phyloP scores from a whole-genome alignment of 352 stramenopile genomes.

The Phytophthora sansomeana region DNA sequence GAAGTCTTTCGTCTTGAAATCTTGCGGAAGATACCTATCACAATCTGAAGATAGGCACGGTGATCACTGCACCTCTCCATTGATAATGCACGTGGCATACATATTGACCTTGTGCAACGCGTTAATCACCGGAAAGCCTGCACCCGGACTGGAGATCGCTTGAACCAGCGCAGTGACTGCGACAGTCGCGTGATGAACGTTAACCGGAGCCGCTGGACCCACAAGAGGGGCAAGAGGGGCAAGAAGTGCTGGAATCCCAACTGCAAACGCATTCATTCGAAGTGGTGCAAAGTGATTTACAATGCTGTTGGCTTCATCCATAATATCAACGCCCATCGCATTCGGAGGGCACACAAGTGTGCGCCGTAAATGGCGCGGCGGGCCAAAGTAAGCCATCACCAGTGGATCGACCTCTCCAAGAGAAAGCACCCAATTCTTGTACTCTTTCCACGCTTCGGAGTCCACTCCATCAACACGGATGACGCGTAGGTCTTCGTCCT shows the following conservation, averaged over 20 bases:
- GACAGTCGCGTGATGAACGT: not conserved
- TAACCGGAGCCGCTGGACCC: not conserved
- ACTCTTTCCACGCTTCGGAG: slow-evolving; percentile 3
- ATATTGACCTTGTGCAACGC: too few species aligned
- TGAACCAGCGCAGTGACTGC: not conserved
- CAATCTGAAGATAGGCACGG: too few species aligned
- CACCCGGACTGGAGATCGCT: not conserved
- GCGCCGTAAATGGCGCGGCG: not conserved
- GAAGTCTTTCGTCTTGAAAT: too few species aligned
- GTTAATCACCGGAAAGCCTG: not conserved
- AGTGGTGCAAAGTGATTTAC: slow-evolving; percentile 4
- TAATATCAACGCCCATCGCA: not conserved
- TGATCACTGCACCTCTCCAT: too few species aligned
- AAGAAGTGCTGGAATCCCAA: slow-evolving; percentile 5
- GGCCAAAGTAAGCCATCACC: not conserved
- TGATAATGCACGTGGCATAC: too few species aligned
- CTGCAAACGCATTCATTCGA: not conserved
- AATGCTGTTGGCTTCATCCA: slow-evolving; percentile 5
- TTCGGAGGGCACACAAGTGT: not conserved
- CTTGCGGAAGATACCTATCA: too few species aligned
- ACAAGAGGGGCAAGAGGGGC: not conserved
- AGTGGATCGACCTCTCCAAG: not conserved
- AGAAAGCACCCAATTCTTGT: not conserved
- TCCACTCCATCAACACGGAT: slow-evolving; percentile 1
- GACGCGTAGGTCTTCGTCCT: slow-evolving; percentile 1